These are phyloP conservation scores for Cercospora canescens DNA, from an alignment of 2,329 filamentous ascomycete species.

Conservation along the genomic window DNA sequence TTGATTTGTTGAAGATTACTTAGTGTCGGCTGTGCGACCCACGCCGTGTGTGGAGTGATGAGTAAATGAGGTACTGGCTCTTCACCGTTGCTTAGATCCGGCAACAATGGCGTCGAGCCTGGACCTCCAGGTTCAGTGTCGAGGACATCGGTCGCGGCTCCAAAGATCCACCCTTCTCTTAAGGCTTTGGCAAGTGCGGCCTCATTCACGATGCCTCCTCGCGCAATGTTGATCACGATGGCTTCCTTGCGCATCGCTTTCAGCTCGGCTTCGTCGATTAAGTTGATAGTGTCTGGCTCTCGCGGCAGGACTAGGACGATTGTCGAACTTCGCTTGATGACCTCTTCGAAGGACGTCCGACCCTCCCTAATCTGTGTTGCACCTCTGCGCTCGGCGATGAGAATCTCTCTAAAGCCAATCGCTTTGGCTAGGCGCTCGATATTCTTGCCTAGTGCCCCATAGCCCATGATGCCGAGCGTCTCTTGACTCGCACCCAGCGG, in stretches of 20 bases:
- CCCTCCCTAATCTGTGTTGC: slow-evolving; percentile 8
- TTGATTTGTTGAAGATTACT: slow-evolving; percentile 22
- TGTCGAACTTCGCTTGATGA: slow-evolving; percentile 18
- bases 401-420: slow-evolving; percentile 20
- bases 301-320: slow-evolving; percentile 18
- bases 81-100: slow-evolving; percentile 23
- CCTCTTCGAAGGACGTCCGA: slow-evolving; percentile 16
- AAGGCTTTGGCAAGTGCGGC: slow-evolving; percentile 23
- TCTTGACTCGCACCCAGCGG: slow-evolving; percentile 24
- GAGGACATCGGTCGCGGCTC: slow-evolving; percentile 25
- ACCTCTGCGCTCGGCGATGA: slow-evolving; percentile 23
- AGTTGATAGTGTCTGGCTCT: slow-evolving; percentile 22
- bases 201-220: slow-evolving; percentile 26
- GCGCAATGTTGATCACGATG: slow-evolving; percentile 21
- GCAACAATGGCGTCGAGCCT: slow-evolving; percentile 19
- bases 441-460: slow-evolving; percentile 23
- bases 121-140: slow-evolving; percentile 25
- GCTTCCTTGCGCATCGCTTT: slow-evolving; percentile 21
- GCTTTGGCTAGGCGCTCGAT: slow-evolving; percentile 17
- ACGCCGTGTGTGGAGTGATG: slow-evolving; percentile 23
- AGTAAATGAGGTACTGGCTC: slow-evolving; percentile 22
- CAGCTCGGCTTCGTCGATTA: slow-evolving; percentile 22
- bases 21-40: slow-evolving; percentile 22
- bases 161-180: slow-evolving; percentile 21
- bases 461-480: slow-evolving; percentile 23